Evolutionary conservation across 805 yeast genomes (phyloP), one percentile per base, ranked within the genome.

Genomic region (Hanseniaspora singularis): DNA sequence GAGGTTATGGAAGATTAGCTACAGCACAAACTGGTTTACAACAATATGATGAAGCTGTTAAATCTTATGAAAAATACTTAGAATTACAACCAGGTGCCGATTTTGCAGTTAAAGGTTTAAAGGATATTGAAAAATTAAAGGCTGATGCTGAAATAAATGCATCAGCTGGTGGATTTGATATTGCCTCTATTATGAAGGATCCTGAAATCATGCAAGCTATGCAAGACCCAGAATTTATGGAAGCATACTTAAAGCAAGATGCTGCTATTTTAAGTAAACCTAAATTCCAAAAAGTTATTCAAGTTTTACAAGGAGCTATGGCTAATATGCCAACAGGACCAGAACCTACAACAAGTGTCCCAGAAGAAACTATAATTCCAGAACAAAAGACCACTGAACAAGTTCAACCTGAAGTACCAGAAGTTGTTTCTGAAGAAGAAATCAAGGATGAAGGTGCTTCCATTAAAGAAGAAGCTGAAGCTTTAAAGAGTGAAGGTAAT

Each of bases 11-110:
- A 58, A 79, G 99, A 65, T 81, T 82, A 31, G 99, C 85, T 50
- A 88, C 96, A 53, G 98, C 98, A 27, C 76, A 80, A 41, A 80
- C 71, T 57, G 98, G 98, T n/a, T 68, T 82, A 51, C 86, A 86
- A 15, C 74, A 83, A 51, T 72, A 79, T 41, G 87, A 82, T 26
- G 82, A 75, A 19, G 92, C 97, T 38, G 74, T 74, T 54, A 63
- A 64, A 23, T 70, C 81, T 22, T 89, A 86, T 64, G 68, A 77
- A 53, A 80, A 81, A 62, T 94, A 95, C 7, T 66, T 89, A 54
- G 82, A 81, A 58, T 63, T 87, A 50, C 97, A 89, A 55, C 72
- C 92, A 23, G 45, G 68, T 46, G 92, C 92, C 62, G 77, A 85
- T 51, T 83, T 84, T 77, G 96, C 97, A 33, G 71, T 79, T 62